Conservation (phyloP, 1,139 yeast genomes). For the Martiniozyma asiatica region DNA sequence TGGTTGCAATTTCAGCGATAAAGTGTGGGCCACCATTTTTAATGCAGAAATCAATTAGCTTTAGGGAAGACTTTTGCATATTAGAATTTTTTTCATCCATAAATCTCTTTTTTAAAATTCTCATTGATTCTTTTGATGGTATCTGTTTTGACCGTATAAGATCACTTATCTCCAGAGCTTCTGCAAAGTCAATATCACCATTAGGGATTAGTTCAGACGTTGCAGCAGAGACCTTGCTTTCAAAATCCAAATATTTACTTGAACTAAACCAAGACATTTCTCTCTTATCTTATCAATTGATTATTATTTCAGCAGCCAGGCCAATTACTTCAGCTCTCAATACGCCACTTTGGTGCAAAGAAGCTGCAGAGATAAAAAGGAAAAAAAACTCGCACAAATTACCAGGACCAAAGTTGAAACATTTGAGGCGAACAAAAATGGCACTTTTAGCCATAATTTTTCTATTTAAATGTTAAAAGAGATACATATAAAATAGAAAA, state of each 20-base stretch:
- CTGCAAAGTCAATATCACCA: slow-evolving; percentile 76
- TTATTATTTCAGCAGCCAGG: too few species aligned
- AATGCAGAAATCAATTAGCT: slow-evolving; percentile 73
- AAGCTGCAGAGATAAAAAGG: too few species aligned
- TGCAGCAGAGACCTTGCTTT: slow-evolving; percentile 59
- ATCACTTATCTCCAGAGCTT: slow-evolving; percentile 83
- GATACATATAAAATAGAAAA: too few species aligned
- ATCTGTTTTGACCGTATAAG: slow-evolving; percentile 72
- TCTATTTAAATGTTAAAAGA: too few species aligned
- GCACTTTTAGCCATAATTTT: too few species aligned
- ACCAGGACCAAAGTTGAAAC: too few species aligned
- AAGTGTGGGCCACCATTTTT: slow-evolving; percentile 91
- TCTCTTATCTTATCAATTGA: not conserved
- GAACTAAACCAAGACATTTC: slow-evolving; percentile 55
- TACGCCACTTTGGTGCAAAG: not conserved
- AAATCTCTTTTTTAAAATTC: slow-evolving; percentile 65
- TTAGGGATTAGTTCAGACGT: slow-evolving; percentile 85
- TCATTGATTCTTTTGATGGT: slow-evolving; percentile 77
- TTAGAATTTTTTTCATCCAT: slow-evolving; percentile 55
- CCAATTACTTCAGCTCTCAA: not conserved
- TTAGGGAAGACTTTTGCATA: slow-evolving; percentile 60
- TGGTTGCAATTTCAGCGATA: slow-evolving; percentile 62
- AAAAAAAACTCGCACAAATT: too few species aligned
- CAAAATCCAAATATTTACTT: slow-evolving; percentile 35
- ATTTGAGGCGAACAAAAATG: too few species aligned